These are phyloP conservation scores for Truncatella angustata DNA, from an alignment of 2,329 filamentous ascomycete genomes.

Conservation along the genomic window DNA sequence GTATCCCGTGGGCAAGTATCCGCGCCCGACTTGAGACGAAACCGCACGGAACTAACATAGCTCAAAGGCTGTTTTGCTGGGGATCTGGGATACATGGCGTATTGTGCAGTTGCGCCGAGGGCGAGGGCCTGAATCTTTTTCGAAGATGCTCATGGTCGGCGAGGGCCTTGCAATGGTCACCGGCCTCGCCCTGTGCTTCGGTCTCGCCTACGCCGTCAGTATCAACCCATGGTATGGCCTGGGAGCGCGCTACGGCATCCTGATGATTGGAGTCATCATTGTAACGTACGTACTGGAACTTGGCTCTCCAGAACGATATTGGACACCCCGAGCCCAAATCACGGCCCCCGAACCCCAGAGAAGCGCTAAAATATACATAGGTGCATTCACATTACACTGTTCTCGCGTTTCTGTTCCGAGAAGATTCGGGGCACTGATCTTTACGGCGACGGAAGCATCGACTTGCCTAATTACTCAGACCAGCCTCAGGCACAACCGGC, in stretches of 20 bases:
- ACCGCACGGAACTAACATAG: neutral
- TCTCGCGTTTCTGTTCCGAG: slow-evolving; percentile 2
- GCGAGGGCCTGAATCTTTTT: neutral
- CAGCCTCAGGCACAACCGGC: neutral
- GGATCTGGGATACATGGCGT: slow-evolving; percentile 3
- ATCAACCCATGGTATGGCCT: too few species aligned
- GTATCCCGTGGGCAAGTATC: slow-evolving; percentile 3
- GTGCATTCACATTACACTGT: neutral
- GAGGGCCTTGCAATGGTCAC: neutral
- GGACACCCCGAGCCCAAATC: too few species aligned
- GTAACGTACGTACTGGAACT: too few species aligned
- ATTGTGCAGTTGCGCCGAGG: neutral
- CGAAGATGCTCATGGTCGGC: neutral
- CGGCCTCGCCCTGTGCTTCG: too few species aligned
- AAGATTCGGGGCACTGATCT: neutral
- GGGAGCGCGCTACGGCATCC: too few species aligned
- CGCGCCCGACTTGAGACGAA: too few species aligned
- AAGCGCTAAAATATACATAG: neutral
- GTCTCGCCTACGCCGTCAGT: too few species aligned
- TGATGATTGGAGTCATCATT: too few species aligned
- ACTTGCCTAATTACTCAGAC: neutral
- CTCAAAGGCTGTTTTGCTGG: neutral
- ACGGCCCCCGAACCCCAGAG: too few species aligned
- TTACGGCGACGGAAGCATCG: neutral
- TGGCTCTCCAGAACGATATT: too few species aligned